phyloP scores from a whole-genome alignment of 495 filamentous ascomycete species.

The Penicillium diatomitis region DNA sequence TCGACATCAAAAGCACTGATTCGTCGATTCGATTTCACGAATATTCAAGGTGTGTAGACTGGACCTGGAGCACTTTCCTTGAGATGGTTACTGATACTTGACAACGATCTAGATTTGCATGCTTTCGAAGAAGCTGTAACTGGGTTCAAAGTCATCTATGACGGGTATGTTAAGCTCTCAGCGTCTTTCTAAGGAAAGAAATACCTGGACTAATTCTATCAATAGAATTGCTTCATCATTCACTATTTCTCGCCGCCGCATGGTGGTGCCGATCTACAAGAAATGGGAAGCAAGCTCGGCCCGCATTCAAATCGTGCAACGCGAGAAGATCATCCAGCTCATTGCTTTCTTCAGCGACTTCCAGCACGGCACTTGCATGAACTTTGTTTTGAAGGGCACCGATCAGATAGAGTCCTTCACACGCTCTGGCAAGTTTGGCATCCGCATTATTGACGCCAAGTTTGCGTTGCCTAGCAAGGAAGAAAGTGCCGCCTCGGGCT shows the following conservation, averaged over 20 bases:
- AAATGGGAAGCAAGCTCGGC: conserved; percentile 73
- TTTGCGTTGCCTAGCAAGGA: conserved; percentile 66
- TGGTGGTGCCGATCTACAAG: conserved; percentile 85
- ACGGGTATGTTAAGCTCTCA: conserved; percentile 37
- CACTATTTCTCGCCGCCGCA: conserved; percentile 72
- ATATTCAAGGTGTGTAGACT: conserved; percentile 27
- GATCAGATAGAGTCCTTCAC: conserved; percentile 68
- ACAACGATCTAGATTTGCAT: conserved; percentile 49
- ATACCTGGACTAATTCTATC: neutral
- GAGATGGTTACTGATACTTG: conserved; percentile 21
- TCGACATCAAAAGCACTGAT: conserved; percentile 31
- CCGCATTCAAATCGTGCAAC: conserved; percentile 68
- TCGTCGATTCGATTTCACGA: conserved; percentile 33
- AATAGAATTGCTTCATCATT: conserved; percentile 56
- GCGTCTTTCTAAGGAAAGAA: no score
- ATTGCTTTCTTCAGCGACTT: conserved; percentile 75
- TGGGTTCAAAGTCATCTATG: conserved; percentile 66
- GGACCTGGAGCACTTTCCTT: neutral
- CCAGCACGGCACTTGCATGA: conserved; percentile 75
- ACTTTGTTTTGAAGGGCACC: conserved; percentile 70
- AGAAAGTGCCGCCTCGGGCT: conserved; percentile 51
- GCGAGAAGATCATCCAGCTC: conserved; percentile 62
- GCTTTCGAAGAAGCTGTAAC: conserved; percentile 68
- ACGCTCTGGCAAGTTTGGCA: conserved; percentile 54
- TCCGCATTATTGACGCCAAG: conserved; percentile 80